phyloP scores from a whole-genome alignment of 2,329 filamentous ascomycete species.

The Aspergillus ustus region DNA sequence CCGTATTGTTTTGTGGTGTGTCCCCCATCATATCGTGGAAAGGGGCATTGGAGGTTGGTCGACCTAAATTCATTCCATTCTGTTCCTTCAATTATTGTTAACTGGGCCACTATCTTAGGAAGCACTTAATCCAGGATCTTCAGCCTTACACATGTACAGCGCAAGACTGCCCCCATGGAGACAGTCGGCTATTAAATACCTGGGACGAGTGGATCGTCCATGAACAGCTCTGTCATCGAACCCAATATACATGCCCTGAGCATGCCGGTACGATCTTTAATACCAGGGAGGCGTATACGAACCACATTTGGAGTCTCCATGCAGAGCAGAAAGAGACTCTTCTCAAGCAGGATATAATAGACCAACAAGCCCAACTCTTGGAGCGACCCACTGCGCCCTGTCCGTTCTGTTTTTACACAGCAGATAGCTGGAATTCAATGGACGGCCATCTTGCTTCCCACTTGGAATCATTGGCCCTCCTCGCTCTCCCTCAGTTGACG shows the following conservation, averaged over 20 bases:
- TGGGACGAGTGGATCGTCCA: constrained; percentile 8
- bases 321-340: neutral
- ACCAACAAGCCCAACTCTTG: neutral
- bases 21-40: neutral
- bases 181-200: neutral
- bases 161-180: neutral
- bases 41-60: constrained; percentile 6
- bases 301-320: constrained; percentile 1
- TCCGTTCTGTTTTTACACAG: neutral
- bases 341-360: neutral
- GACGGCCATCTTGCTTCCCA: neutral
- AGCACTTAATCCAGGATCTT: constrained; percentile 4
- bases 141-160: constrained; percentile 5
- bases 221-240: constrained; percentile 2
- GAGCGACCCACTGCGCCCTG: neutral
- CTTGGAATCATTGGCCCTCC: neutral
- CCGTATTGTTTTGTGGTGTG: constrained; percentile 6
- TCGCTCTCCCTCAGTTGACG: neutral
- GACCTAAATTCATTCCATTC: neutral
- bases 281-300: neutral
- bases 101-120: neutral
- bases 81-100: neutral
- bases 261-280: neutral
- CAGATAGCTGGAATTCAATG: neutral
- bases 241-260: neutral